Evolutionary conservation across 345 rosid species (phyloP).

Genomic region (Brassica cretica): DNA sequence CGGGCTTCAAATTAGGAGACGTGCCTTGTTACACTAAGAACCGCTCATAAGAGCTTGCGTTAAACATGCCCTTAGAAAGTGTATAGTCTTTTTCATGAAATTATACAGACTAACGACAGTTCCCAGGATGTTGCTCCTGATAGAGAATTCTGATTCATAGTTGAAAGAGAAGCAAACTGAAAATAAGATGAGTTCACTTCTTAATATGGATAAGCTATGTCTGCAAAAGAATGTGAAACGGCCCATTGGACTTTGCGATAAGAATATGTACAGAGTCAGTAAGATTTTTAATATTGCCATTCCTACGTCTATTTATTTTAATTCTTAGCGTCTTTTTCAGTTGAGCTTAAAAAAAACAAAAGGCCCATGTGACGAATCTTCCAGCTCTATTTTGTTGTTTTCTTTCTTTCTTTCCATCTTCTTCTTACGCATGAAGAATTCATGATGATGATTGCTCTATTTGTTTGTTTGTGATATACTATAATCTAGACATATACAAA

Average conservation of each 20-base stretch:
- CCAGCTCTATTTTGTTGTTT: slow-evolving; percentile 28
- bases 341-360: background rate
- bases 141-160: background rate
- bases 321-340: background rate
- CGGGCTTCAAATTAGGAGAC: no score
- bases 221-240: background rate
- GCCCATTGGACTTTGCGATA: slow-evolving; percentile 6
- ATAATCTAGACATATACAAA: background rate
- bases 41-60: no score
- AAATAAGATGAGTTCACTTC: background rate
- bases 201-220: background rate
- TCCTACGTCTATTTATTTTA: background rate
- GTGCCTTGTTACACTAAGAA: no score
- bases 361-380: slow-evolving; percentile 31
- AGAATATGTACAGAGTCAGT: background rate
- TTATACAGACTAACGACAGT: background rate
- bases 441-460: slow-evolving; percentile 33
- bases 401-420: background rate
- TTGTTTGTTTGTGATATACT: background rate
- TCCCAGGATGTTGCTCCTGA: background rate
- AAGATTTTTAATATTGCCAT: background rate
- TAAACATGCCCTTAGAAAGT: slow-evolving; percentile 15
- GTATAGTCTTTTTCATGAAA: background rate
- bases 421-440: slow-evolving; percentile 34
- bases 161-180: background rate